A percentile compares a stretch with the other conserved stretches of the same genome.
These are phyloP conservation scores for Lodderomyces metapsilosis DNA, from an alignment of 1,139 yeast genomes.

Conservation along the genomic window DNA sequence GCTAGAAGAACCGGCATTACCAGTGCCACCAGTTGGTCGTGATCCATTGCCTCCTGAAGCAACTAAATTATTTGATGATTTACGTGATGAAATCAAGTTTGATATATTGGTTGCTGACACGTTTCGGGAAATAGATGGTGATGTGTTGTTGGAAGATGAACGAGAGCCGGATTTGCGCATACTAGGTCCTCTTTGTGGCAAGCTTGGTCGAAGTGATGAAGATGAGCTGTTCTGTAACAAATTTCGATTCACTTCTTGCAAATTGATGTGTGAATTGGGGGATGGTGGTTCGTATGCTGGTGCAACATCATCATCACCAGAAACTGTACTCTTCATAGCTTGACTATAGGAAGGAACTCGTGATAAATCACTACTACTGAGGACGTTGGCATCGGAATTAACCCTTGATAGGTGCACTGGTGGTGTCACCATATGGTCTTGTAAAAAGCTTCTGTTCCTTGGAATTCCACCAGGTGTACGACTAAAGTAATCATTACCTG, in stretches of 20 bases:
- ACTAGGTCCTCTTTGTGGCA: constrained; percentile 17
- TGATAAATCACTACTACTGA: constrained; percentile 34
- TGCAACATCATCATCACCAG: constrained; percentile 48
- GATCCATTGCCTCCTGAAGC: not conserved
- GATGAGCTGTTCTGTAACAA: constrained; percentile 11
- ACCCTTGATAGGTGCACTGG: constrained; percentile 59
- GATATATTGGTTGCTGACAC: constrained; percentile 25
- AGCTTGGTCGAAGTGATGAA: constrained; percentile 23
- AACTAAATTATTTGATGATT: constrained; percentile 9
- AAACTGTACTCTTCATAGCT: constrained; percentile 56
- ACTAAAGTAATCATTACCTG: constrained; percentile 5
- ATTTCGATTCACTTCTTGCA: constrained; percentile 24
- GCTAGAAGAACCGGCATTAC: not conserved
- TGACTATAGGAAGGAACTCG: constrained; percentile 82
- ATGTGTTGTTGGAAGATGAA: constrained; percentile 22
- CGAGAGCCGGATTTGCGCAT: constrained; percentile 13
- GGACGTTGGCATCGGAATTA: constrained; percentile 38
- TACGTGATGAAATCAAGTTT: constrained; percentile 7
- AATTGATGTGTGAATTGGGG: constrained; percentile 42
- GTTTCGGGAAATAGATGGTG: constrained; percentile 31
- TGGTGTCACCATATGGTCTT: constrained; percentile 36
- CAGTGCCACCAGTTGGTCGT: not conserved
- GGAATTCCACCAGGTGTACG: constrained; percentile 10
- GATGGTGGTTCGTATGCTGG: constrained; percentile 62
- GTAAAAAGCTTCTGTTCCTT: constrained; percentile 13